Conservation (phyloP, 1,284 basidiomycete species). For the Gymnopus androsaceus region DNA sequence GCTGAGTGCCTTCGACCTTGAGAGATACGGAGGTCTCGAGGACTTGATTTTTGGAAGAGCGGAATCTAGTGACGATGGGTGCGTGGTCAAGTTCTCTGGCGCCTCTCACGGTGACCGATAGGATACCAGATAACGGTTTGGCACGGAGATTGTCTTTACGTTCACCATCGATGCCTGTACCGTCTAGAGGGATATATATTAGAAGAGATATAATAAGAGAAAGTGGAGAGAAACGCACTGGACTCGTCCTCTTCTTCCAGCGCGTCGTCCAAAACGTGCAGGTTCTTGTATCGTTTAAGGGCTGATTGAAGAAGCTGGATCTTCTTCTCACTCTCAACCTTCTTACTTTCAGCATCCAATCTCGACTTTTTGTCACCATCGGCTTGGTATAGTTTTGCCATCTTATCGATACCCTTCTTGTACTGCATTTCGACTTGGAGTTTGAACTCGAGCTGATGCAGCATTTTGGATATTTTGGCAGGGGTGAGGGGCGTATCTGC, state of each 20-base stretch:
- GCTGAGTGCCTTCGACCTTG: slow-evolving; percentile 95
- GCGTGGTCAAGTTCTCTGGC: slow-evolving; percentile 96
- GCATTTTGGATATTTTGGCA: slow-evolving; percentile 96
- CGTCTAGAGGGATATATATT: slow-evolving; percentile 27
- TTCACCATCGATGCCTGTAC: slow-evolving; percentile 76
- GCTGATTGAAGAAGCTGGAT: slow-evolving; percentile 92
- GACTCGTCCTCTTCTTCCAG: slow-evolving; percentile 74
- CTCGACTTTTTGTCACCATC: slow-evolving; percentile 95
- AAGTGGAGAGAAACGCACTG: slow-evolving; percentile 38
- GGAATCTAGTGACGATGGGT: slow-evolving; percentile 64
- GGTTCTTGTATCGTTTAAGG: slow-evolving; percentile 93
- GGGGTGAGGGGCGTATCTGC: slow-evolving; percentile 96
- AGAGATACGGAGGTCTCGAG: slow-evolving; percentile 91
- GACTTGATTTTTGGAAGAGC: slow-evolving; percentile 77
- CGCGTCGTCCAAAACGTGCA: slow-evolving; percentile 91
- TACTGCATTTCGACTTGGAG: slow-evolving; percentile 98
- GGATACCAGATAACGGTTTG: slow-evolving; percentile 92
- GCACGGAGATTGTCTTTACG: slow-evolving; percentile 88
- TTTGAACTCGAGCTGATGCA: slow-evolving; percentile 99
- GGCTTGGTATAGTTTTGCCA: slow-evolving; percentile 92
- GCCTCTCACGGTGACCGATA: slow-evolving; percentile 85
- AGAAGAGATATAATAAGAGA: neutral
- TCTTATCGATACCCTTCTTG: slow-evolving; percentile 98
- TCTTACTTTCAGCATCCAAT: slow-evolving; percentile 91
- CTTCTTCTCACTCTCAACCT: slow-evolving; percentile 94